Percentiles rank a stretch among this genome's conserved stretches.
phyloP scores from a whole-genome alignment of 306 rosid genomes.

The Castanea sativa region DNA sequence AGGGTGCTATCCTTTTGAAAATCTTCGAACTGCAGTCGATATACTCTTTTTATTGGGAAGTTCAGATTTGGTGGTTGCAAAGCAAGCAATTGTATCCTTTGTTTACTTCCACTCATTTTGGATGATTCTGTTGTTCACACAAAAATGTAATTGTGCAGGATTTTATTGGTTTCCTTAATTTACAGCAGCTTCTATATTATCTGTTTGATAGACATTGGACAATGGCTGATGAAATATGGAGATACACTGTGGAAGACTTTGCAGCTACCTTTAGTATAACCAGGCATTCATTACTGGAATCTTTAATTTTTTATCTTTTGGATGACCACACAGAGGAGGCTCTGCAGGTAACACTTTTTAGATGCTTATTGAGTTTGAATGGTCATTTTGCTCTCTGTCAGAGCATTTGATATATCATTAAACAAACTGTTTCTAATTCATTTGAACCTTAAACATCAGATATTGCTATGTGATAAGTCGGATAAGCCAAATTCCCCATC shows the following conservation, averaged over 20 bases:
- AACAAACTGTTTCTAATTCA: conserved; percentile 18
- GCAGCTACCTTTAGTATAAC: conserved; percentile 73
- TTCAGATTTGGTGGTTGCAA: conserved; percentile 81
- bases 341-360: conserved; percentile 56
- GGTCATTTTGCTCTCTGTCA: conserved; percentile 1
- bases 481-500: no score
- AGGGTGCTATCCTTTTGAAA: conserved; percentile 82
- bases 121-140: conserved; percentile 9
- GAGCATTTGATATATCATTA: background rate
- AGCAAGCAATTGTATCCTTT: conserved; percentile 98
- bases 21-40: conserved; percentile 77
- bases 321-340: conserved; percentile 87
- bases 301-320: conserved; percentile 74
- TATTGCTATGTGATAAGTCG: background rate
- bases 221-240: conserved; percentile 82
- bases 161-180: conserved; percentile 48
- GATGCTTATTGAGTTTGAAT: conserved; percentile 18
- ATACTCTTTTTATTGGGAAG: conserved; percentile 79
- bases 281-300: conserved; percentile 78
- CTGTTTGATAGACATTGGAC: conserved; percentile 95
- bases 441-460: conserved; percentile 4
- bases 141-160: conserved; percentile 13
- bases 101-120: conserved; percentile 1
- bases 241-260: conserved; percentile 71
- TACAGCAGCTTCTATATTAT: conserved; percentile 75